Evolutionary conservation across 345 rosid genomes (phyloP).

Genomic region (Abelmoschus esculentus): DNA sequence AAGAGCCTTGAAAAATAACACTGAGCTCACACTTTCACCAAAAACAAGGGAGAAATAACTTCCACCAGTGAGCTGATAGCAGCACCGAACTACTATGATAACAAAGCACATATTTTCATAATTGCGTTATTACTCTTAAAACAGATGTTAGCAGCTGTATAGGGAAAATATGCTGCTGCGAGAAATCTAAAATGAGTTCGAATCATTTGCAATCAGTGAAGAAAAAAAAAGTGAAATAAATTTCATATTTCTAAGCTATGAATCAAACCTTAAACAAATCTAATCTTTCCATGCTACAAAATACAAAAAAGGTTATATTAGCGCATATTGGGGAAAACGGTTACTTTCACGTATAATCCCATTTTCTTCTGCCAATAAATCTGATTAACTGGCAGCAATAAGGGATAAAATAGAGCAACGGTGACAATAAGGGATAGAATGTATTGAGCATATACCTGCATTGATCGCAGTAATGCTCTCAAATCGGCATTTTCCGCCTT

Average conservation of each 20-base stretch:
- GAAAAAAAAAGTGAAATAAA: not conserved
- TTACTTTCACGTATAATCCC: not conserved
- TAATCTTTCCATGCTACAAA: not conserved
- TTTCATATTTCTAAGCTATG: not conserved
- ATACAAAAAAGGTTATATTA: not conserved
- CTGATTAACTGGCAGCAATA: not conserved
- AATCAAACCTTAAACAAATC: not conserved
- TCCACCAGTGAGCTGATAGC: not conserved
- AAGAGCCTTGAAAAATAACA: not conserved
- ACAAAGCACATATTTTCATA: not conserved
- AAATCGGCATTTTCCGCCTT: conserved; percentile 82
- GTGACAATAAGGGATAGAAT: not conserved
- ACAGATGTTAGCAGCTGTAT: not conserved
- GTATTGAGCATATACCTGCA: conserved; percentile 49
- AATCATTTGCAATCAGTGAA: not conserved
- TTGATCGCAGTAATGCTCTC: conserved; percentile 81
- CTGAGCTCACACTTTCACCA: no score
- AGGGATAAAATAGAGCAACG: not conserved
- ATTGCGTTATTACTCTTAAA: not conserved
- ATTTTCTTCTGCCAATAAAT: not conserved
- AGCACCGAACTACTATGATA: not conserved
- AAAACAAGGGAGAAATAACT: not conserved
- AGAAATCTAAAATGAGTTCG: not conserved
- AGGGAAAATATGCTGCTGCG: not conserved
- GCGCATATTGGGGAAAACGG: not conserved